These are phyloP conservation scores for Vitis rotundifolia DNA, from an alignment of 164 flowering plant species.

Conservation along the genomic window DNA sequence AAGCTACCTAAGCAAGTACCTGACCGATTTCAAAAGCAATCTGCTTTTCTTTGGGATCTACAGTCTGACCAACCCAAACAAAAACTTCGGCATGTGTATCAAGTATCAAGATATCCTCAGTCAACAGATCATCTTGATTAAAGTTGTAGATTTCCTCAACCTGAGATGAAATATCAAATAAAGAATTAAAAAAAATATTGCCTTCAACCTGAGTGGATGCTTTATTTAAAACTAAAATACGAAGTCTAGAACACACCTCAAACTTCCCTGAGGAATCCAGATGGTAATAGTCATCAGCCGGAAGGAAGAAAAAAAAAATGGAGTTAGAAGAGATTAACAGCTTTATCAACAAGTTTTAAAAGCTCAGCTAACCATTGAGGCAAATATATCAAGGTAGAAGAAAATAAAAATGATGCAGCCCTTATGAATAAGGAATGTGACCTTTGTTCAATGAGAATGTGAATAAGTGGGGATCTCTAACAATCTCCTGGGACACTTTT, in stretches of 20 bases:
- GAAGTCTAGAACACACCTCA: constrained; percentile 55
- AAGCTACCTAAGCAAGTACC: constrained; percentile 40
- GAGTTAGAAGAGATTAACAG: constrained; percentile 23
- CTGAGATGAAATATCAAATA: constrained; percentile 32
- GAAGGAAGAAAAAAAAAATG: constrained; percentile 10
- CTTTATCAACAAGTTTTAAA: constrained; percentile 6
- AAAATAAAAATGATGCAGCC: neutral
- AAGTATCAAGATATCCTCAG: constrained; percentile 90
- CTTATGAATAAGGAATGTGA: neutral
- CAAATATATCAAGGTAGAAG: neutral
- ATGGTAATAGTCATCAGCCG: constrained; percentile 16
- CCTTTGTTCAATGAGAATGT: constrained; percentile 65
- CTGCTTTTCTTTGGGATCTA: constrained; percentile 86
- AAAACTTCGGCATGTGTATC: constrained; percentile 97
- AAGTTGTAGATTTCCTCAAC: constrained; percentile 90
- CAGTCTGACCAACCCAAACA: constrained; percentile 95
- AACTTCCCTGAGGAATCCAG: constrained; percentile 77
- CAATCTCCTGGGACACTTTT: constrained; percentile 54
- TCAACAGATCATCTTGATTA: constrained; percentile 92
- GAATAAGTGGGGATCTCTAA: constrained; percentile 92
- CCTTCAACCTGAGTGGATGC: constrained; percentile 4
- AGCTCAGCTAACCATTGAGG: neutral
- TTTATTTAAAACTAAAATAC: neutral
- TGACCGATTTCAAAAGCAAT: constrained; percentile 87
- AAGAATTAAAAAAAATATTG: neutral